A percentile compares a stretch with the other conserved stretches of the same genome.
phyloP scores from a whole-genome alignment of 768 basidiomycete species.

The Cystobasidium tubakii region DNA sequence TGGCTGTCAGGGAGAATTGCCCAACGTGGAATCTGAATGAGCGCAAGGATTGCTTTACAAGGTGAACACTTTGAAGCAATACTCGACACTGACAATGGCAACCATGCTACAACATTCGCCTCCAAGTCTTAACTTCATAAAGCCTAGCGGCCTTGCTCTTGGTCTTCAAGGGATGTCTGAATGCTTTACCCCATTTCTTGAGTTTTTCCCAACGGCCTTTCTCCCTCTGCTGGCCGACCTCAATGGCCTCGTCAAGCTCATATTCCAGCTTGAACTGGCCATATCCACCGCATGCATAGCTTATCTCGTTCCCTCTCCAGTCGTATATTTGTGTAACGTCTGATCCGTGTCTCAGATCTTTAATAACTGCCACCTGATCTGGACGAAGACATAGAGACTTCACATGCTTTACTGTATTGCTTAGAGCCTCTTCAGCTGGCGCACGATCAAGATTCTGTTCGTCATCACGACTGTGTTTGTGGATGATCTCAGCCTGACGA shows the following conservation, averaged over 20 bases:
- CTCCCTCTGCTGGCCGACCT: not conserved
- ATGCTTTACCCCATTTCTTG: not conserved
- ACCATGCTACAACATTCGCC: not conserved
- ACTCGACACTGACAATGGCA: no score
- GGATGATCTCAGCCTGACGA: not conserved
- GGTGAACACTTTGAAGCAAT: no score
- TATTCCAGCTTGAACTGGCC: not conserved
- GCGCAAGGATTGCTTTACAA: no score
- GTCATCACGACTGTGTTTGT: not conserved
- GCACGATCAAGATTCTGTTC: no score
- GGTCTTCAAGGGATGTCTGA: not conserved
- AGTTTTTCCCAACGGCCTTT: not conserved
- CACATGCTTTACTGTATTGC: not conserved
- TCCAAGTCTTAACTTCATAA: not conserved
- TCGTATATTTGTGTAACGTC: not conserved
- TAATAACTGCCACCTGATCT: not conserved
- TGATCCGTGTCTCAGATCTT: not conserved
- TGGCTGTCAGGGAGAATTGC: no score
- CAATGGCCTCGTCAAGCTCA: not conserved
- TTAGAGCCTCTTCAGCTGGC: not conserved
- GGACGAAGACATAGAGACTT: not conserved
- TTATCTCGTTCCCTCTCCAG: slow-evolving; percentile 24
- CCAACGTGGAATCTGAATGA: no score
- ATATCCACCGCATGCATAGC: slow-evolving; percentile 5
- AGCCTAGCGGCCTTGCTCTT: not conserved